Percentiles rank a stretch among this genome's conserved stretches.
Conservation (phyloP, 1,284 basidiomycete genomes). For the Vanrija sp. region DNA sequence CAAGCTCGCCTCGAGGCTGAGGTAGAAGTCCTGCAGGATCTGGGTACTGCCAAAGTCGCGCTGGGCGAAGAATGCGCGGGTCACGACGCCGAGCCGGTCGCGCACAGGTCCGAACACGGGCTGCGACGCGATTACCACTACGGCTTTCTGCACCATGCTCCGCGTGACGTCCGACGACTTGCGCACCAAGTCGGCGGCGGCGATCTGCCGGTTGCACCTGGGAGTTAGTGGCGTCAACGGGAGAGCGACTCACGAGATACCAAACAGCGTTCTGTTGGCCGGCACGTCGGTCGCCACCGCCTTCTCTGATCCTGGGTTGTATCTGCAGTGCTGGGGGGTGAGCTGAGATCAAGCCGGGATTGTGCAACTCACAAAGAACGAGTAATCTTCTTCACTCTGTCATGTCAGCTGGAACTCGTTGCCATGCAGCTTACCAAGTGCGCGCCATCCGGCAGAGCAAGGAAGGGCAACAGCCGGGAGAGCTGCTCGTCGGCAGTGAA, state of each 20-base stretch:
- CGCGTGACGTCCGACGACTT: constrained; percentile 85
- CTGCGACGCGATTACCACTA: constrained; percentile 86
- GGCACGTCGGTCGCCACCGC: constrained; percentile 37
- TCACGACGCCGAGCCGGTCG: constrained; percentile 95
- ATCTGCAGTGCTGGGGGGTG: constrained; percentile 59
- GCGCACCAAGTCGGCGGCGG: constrained; percentile 71
- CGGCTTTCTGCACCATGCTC: constrained; percentile 95
- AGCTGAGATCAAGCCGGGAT: constrained; percentile 7
- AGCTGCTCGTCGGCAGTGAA: constrained; percentile 78
- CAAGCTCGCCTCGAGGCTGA: constrained; percentile 59
- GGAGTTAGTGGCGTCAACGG: constrained; percentile 16
- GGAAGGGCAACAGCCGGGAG: constrained; percentile 79
- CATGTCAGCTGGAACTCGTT: constrained; percentile 56
- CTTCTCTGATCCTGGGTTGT: constrained; percentile 21
- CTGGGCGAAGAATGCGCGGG: constrained; percentile 82
- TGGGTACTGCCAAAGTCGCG: constrained; percentile 77
- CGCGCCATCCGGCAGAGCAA: constrained; percentile 96
- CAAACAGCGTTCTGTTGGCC: constrained; percentile 67
- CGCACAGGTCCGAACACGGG: constrained; percentile 63
- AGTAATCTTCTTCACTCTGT: constrained; percentile 83
- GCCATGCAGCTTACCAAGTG: constrained; percentile 56
- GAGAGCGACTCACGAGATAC: constrained; percentile 70
- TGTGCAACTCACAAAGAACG: constrained; percentile 64
- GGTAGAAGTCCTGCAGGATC: constrained; percentile 78
- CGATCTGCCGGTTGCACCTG: constrained; percentile 93